Base-by-base conservation (phyloP, 2,329 filamentous ascomycete genomes). In the Dactylellina drechsleri region DNA sequence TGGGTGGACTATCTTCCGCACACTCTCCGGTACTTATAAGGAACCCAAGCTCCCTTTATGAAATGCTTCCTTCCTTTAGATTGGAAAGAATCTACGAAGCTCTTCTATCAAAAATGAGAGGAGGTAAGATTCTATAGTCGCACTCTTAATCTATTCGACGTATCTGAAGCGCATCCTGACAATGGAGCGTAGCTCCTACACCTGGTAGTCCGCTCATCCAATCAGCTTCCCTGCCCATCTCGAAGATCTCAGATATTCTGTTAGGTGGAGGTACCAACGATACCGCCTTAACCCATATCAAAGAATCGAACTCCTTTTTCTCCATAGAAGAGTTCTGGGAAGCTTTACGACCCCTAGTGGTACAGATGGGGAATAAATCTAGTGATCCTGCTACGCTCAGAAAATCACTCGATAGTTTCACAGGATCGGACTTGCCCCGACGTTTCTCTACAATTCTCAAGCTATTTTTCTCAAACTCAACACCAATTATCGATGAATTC, bases 401-500 rank as follows among this genome's bases (percentile, higher is more conserved):
- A 31, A 41, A 8, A 2, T 49, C 60, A 13, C 50, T 54, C 15
- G 60, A 65, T 15, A 36, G 18, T 18, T 65, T 65, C 18, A 65
- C 60, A 2, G 50, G 15, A 54, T 65, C 60, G 3, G 15, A 54
- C 36, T 31, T 56, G 0, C 20, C 60, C 12, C 31, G 15, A 10
- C 49, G 49, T 20, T 47, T 47, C 16, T 36, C n/a, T 16, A 13
- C 49, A 4, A 43, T 28, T 12, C 50, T 65, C 2, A 47, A 56
- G 13, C 2, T 26, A 20, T 65, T 65, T 31, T 65, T 65, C 18
- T 28, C 31, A 16, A 65, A 41, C 8, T 4, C 6, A 5, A 66
- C 62, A 16, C 62, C 53, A 13, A 50, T 66, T 3, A 58, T 66
- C 26, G 53, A 66, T 28, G 62, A 66, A 20, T 66, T 66, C 26